These are phyloP conservation scores for Ophiosphaerella korrae DNA, from an alignment of 2,329 filamentous ascomycete genomes.

Conservation along the genomic window DNA sequence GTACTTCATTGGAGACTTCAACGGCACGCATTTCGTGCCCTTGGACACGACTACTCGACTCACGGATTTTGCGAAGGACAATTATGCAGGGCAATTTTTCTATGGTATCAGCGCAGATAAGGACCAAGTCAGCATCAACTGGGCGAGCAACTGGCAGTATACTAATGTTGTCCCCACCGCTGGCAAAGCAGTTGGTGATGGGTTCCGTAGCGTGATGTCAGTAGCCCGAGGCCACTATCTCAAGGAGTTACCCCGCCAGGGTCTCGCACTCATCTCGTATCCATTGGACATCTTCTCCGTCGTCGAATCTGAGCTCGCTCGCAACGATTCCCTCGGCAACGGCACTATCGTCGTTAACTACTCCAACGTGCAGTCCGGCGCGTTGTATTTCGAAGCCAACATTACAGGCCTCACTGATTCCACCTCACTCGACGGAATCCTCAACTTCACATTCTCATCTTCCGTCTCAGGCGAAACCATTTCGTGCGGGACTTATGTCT, in stretches of 20 bases:
- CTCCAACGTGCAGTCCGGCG: slow-evolving; percentile 54
- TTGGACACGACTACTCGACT: slow-evolving; percentile 51
- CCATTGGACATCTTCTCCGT: slow-evolving; percentile 58
- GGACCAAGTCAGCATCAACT: slow-evolving; percentile 57
- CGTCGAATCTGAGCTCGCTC: slow-evolving; percentile 52
- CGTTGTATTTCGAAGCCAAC: slow-evolving; percentile 61
- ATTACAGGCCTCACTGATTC: slow-evolving; percentile 51
- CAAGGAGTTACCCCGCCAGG: slow-evolving; percentile 56
- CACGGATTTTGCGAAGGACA: slow-evolving; percentile 58
- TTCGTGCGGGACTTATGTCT: slow-evolving; percentile 56
- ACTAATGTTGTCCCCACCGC: slow-evolving; percentile 60
- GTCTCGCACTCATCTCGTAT: slow-evolving; percentile 58
- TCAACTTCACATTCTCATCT: slow-evolving; percentile 61
- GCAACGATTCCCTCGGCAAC: slow-evolving; percentile 54
- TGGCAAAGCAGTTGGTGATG: slow-evolving; percentile 46
- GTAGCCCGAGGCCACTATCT: slow-evolving; percentile 60
- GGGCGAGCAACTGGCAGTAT: slow-evolving; percentile 68
- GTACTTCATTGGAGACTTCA: slow-evolving; percentile 65
- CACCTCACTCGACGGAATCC: slow-evolving; percentile 42
- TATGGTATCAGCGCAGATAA: slow-evolving; percentile 47
- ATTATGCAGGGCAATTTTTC: slow-evolving; percentile 64
- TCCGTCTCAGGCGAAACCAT: slow-evolving; percentile 57
- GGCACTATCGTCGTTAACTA: slow-evolving; percentile 58
- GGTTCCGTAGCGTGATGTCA: slow-evolving; percentile 60
- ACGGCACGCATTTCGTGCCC: slow-evolving; percentile 65